phyloP scores from a whole-genome alignment of 768 basidiomycete species.

The Mycena galopus region DNA sequence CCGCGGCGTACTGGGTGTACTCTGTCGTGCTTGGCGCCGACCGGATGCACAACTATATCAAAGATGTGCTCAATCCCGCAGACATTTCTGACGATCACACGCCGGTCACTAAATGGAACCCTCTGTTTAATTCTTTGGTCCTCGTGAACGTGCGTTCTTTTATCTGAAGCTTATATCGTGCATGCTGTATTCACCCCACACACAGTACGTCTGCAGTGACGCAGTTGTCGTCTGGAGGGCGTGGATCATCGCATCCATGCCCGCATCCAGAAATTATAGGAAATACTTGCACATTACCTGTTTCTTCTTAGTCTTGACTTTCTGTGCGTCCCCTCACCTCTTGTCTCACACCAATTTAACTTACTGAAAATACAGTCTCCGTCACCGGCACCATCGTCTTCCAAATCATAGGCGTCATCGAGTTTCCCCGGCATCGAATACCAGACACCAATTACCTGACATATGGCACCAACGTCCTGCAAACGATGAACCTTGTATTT shows the following conservation, averaged over 20 bases:
- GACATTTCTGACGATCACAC: background rate
- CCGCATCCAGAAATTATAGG: background rate
- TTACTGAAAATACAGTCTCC: background rate
- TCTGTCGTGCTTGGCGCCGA: background rate
- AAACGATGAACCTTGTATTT: background rate
- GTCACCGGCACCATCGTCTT: background rate
- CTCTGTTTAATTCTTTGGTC: conserved; percentile 12
- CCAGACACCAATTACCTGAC: background rate
- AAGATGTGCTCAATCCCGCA: background rate
- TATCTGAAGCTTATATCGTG: too few relatives aligned
- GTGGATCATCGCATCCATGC: conserved; percentile 11
- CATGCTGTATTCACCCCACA: background rate
- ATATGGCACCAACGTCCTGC: background rate
- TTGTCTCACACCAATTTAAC: background rate
- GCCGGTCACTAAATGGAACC: conserved; percentile 15
- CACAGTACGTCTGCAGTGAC: conserved; percentile 22
- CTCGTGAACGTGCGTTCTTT: conserved; percentile 24
- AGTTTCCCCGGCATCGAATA: background rate
- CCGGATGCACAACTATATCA: background rate
- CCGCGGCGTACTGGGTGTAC: conserved; percentile 3
- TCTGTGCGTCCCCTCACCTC: background rate
- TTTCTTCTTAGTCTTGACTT: conserved; percentile 6
- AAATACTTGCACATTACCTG: background rate
- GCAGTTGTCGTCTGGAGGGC: conserved; percentile 29
- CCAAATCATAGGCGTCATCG: background rate